Conservation (phyloP, 2,329 filamentous ascomycete genomes). For the Arthroderma sp. region DNA sequence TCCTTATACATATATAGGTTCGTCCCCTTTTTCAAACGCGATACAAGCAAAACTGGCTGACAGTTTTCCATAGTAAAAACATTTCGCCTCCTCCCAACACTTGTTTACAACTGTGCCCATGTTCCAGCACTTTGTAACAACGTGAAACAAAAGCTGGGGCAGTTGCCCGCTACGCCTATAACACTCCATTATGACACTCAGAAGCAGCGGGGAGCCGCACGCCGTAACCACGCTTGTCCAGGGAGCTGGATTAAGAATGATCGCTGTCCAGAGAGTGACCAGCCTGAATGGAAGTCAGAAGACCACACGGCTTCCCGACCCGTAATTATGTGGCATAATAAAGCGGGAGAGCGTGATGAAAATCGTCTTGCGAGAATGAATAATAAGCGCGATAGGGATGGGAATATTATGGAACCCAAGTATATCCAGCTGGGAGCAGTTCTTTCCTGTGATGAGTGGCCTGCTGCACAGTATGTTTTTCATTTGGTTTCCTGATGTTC, state of each 20-base stretch:
- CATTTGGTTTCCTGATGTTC: no score
- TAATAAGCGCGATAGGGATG: no score
- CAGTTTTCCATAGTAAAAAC: no score
- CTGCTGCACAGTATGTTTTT: not conserved
- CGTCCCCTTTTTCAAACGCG: not conserved
- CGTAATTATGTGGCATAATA: not conserved
- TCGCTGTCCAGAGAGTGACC: not conserved
- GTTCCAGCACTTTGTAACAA: not conserved
- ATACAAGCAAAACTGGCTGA: no score
- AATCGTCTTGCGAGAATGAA: not conserved
- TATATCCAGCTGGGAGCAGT: not conserved
- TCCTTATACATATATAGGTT: not conserved
- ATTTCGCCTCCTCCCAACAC: not conserved
- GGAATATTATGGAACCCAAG: not conserved
- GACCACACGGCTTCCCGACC: not conserved
- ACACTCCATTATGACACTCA: not conserved
- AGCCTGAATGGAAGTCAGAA: not conserved
- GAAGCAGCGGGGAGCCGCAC: not conserved
- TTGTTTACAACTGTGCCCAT: not conserved
- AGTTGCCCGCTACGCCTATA: not conserved
- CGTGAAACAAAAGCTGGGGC: not conserved
- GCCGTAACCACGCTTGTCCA: not conserved
- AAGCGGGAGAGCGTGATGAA: not conserved
- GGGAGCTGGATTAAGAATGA: not conserved
- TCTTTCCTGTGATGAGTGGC: not conserved